Evolutionary conservation across 306 rosid genomes (phyloP).

Genomic region (Nissolia schottii): DNA sequence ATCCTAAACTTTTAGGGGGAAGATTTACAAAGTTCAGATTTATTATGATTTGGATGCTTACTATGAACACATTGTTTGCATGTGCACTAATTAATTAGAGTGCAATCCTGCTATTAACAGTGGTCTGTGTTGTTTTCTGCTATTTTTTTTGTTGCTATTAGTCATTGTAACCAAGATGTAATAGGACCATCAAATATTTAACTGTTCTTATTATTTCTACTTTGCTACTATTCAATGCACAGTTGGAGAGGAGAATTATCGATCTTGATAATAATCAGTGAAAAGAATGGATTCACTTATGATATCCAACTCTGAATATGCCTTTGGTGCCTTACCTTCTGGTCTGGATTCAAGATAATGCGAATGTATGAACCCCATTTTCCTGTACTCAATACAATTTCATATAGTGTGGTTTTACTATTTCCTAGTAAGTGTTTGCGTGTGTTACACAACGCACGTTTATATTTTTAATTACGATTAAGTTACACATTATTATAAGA

Average conservation of each 20-base stretch:
- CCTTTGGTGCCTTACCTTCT: neutral
- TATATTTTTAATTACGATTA: too few species aligned
- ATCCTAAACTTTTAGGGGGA: neutral
- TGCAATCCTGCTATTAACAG: neutral
- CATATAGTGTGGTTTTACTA: neutral
- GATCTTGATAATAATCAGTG: neutral
- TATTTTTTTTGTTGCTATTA: neutral
- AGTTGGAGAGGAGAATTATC: constrained; percentile 7
- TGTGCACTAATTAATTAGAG: neutral
- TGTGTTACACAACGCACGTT: too few species aligned
- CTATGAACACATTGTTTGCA: neutral
- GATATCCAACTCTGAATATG: neutral
- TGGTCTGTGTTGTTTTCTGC: neutral
- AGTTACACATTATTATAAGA: too few species aligned
- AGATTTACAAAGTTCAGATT: neutral
- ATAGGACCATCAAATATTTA: neutral
- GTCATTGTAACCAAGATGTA: neutral
- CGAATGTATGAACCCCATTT: neutral
- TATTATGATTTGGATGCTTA: neutral
- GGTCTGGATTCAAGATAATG: neutral
- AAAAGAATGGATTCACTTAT: neutral
- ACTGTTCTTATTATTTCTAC: neutral
- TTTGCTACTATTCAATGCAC: neutral
- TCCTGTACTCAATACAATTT: neutral
- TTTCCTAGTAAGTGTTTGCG: too few species aligned